These are phyloP conservation scores for Esteya vermicola DNA, from an alignment of 2,329 filamentous ascomycete species.

Conservation along the genomic window DNA sequence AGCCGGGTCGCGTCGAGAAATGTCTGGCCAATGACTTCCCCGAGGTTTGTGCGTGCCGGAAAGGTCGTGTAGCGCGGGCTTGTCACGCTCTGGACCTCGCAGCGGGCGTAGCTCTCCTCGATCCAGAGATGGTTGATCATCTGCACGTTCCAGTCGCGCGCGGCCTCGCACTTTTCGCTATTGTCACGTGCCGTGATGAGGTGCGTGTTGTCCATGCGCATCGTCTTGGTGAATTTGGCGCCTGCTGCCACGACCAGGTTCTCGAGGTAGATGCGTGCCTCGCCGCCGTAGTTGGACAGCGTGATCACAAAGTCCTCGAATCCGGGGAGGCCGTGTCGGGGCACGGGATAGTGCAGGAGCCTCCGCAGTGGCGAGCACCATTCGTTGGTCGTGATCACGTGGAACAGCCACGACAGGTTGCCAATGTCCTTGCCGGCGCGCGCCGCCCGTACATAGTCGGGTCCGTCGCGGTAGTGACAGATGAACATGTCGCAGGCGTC, in stretches of 20 bases:
- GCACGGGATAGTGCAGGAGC: slow-evolving; percentile 80
- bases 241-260: slow-evolving; percentile 77
- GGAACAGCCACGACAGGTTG: slow-evolving; percentile 87
- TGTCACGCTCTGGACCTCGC: slow-evolving; percentile 58
- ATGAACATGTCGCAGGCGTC: slow-evolving; percentile 69
- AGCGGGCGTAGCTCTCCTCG: slow-evolving; percentile 91
- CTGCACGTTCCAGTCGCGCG: slow-evolving; percentile 79
- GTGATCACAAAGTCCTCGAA: slow-evolving; percentile 70
- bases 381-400: slow-evolving; percentile 73
- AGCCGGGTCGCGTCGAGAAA: slow-evolving; percentile 53
- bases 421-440: slow-evolving; percentile 71
- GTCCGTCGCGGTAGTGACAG: slow-evolving; percentile 73
- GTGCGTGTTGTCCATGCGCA: slow-evolving; percentile 92
- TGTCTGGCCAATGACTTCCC: slow-evolving; percentile 85
- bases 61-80: slow-evolving; percentile 73
- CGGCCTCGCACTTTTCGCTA: slow-evolving; percentile 88
- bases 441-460: slow-evolving; percentile 64
- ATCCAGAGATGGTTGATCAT: slow-evolving; percentile 95
- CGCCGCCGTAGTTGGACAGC: slow-evolving; percentile 90
- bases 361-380: slow-evolving; percentile 79
- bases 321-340: slow-evolving; percentile 60
- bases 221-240: slow-evolving; percentile 82
- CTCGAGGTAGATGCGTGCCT: slow-evolving; percentile 84
- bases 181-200: slow-evolving; percentile 78
- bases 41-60: slow-evolving; percentile 75